Base-by-base conservation (phyloP, 2,329 filamentous ascomycete species). In the Sclerotinia nivalis region DNA sequence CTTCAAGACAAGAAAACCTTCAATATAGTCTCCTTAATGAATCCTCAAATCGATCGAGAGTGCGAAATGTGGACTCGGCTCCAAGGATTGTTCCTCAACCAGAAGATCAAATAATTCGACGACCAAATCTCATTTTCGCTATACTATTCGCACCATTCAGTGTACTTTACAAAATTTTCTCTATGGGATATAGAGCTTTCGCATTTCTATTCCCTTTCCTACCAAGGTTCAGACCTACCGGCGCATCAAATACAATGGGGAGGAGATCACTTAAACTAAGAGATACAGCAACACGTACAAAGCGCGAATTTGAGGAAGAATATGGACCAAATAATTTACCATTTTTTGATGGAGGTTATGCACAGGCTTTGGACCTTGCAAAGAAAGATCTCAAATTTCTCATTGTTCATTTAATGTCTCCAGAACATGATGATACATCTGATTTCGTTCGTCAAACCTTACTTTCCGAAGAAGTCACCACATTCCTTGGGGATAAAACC, bases 231-330 rank as follows among this genome's bases (percentile, higher is more conserved):
- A 84, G 86, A 49, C 85, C 87, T 31, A 83, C 84, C 28, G 80
- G 83, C 9, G 80, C 87, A 28, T 83, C 86, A 70, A 89, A 88
- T 74, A 89, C 89, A 1, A 88, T 84, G 71, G 90, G 91, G 5
- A 87, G 95, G 47, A 86, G 93, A 74, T 87, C 93, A 74, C 82
- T 97, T 58, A 91, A 91, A 77, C 93, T 95, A 1, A 88, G 92
- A 69, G 96, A 99, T 77, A 95, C 93, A 0, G 93, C 95, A 0
- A 90, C 92, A 37, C 86, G 96, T 45, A 97, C 98, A 79, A 91
- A 93, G 77, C 88, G 95, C 12, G 94, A 98, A 76, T 97, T 99
- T 74, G 93, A 97, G 76, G 96, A 99, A 80, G 93, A 97, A 76
- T 96, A 97, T 77, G 93, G 93, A 0, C 81, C 84, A 25, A 87